Conservation (phyloP, 306 rosid species). For the Fragaria iinumae region DNA sequence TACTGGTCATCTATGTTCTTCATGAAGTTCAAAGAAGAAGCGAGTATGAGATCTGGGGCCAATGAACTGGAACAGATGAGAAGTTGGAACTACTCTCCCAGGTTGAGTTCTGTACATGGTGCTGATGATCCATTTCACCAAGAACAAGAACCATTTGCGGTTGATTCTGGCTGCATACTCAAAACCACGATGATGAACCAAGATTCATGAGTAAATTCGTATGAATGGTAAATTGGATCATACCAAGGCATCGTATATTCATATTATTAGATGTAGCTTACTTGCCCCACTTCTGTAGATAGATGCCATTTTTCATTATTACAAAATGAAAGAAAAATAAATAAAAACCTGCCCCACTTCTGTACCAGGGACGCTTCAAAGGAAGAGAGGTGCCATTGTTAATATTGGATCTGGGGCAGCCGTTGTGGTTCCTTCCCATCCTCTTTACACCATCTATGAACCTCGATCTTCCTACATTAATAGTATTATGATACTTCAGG, state of each 20-base stretch:
- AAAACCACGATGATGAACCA: slow-evolving; percentile 23
- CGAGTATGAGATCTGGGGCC: slow-evolving; percentile 50
- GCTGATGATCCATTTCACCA: slow-evolving; percentile 88
- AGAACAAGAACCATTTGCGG: slow-evolving; percentile 61
- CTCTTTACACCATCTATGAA: slow-evolving; percentile 60
- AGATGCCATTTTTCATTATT: not conserved
- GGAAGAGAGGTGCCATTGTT: slow-evolving; percentile 64
- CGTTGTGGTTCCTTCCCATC: slow-evolving; percentile 73
- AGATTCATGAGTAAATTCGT: not conserved
- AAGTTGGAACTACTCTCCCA: slow-evolving; percentile 74
- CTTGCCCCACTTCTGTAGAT: not conserved
- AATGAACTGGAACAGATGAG: slow-evolving; percentile 61
- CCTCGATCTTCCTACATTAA: not conserved
- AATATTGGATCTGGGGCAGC: slow-evolving; percentile 76
- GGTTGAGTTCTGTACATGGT: slow-evolving; percentile 81
- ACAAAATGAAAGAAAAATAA: not conserved
- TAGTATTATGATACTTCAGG: too few relatives aligned
- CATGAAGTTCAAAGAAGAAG: slow-evolving; percentile 76
- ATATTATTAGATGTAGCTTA: not conserved
- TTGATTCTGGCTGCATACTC: slow-evolving; percentile 41
- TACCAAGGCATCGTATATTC: not conserved
- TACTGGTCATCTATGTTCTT: slow-evolving; percentile 92
- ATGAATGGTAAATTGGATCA: not conserved
- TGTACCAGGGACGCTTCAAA: slow-evolving; percentile 45
- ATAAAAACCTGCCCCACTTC: too few relatives aligned